phyloP scores from a whole-genome alignment of 2,329 filamentous ascomycete genomes.

The Apiospora sp. region DNA sequence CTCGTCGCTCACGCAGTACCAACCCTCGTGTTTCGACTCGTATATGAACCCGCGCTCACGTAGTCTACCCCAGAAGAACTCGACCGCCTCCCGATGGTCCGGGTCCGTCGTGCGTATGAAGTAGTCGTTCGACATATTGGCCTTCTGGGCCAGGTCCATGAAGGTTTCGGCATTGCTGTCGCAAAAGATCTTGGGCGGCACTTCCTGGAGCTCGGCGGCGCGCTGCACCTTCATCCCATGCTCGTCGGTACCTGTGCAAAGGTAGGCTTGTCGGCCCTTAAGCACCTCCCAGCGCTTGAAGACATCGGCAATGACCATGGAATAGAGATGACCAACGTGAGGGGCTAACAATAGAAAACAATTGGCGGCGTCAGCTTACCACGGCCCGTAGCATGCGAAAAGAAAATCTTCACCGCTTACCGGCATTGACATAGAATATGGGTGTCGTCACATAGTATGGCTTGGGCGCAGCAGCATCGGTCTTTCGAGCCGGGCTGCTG shows the following conservation, averaged over 20 bases:
- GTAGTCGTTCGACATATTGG: conserved; percentile 78
- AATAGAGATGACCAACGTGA: conserved; percentile 94
- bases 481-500: conserved; percentile 29
- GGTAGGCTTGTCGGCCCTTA: conserved; percentile 70
- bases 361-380: conserved; percentile 33
- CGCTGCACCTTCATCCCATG: conserved; percentile 98
- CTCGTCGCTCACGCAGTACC: conserved; percentile 97
- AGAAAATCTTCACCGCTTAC: conserved; percentile 53
- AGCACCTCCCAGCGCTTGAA: conserved; percentile 91
- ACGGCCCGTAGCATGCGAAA: not conserved
- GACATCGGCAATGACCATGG: conserved; percentile 89
- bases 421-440: conserved; percentile 98
- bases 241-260: conserved; percentile 95
- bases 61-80: conserved; percentile 87
- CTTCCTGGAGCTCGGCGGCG: conserved; percentile 75
- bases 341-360: conserved; percentile 71
- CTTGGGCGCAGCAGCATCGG: conserved; percentile 73
- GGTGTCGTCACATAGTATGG: conserved; percentile 96
- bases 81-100: conserved; percentile 83
- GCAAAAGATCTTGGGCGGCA: conserved; percentile 84
- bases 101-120: conserved; percentile 93
- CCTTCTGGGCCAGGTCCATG: conserved; percentile 73
- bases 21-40: conserved; percentile 85
- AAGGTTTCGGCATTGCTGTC: conserved; percentile 85
- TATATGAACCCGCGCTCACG: conserved; percentile 82